Base-by-base conservation (phyloP, 176 grass and related monocot species). In the Musa beccarii region DNA sequence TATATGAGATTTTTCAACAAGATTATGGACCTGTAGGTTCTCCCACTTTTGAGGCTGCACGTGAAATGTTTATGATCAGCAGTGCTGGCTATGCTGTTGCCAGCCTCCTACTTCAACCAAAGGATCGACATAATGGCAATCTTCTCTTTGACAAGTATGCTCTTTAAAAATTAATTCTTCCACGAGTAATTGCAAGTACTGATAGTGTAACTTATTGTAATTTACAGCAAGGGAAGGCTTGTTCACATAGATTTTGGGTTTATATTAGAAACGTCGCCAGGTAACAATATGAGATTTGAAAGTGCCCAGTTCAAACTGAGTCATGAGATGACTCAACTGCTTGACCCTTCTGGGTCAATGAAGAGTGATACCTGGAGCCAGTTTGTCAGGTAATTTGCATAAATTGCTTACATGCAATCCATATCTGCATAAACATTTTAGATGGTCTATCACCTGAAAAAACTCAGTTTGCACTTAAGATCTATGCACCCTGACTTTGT, bases 181-280 rank as follows among this genome's bases (percentile, higher is more conserved):
- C 70, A 53, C 1, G 12, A 29, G 63, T 68, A 74, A 59, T 53
- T 13, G 25, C 52, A 70, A 78, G 25, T 49, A 82, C 17, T 78
- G 72, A 81, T 68, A 53, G 24, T 72, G 2, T n/a, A 59, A 74
- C 80, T 76, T 81, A 86, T 23, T 51, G n/a, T 59, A 66, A 59
- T 77, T 77, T 89, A 77, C 88, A 98, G 95, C 83, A 76, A 91
- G n/a, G 95, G 95, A 78, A 98, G 95, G 82, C 81, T 98, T 73
- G 95, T 98, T 79, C 95, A 98, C 85, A 98, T 98, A 82, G 95
- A 98, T 91, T 98, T 98, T 69, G 95, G 95, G 73, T 98, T 98
- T 80, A 98, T 98, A 84, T 89, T 99, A 84, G 95, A 99, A 86
- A 99, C 92, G 63, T 99, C 95, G n/a, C 95, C 90, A 76, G 95